phyloP scores from a whole-genome alignment of 1,284 basidiomycete species.

The Dichomitus squalens region DNA sequence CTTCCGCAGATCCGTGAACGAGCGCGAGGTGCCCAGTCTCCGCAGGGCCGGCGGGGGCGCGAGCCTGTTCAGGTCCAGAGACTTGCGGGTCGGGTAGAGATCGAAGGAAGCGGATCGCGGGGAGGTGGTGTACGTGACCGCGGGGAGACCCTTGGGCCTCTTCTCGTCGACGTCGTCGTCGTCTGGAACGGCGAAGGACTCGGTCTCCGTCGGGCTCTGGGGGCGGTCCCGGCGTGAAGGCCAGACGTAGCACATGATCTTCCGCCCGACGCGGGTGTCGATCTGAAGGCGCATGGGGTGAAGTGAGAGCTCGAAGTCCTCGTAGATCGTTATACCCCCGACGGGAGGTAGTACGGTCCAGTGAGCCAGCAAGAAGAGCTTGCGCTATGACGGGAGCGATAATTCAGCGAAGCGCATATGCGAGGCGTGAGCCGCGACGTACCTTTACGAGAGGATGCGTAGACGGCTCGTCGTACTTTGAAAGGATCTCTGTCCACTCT shows the following conservation, averaged over 20 bases:
- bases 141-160: slow-evolving; percentile 17
- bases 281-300: slow-evolving; percentile 90
- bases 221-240: slow-evolving; percentile 58
- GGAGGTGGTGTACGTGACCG: slow-evolving; percentile 20
- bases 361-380: slow-evolving; percentile 69
- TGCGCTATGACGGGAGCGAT: slow-evolving; percentile 43
- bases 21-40: slow-evolving; percentile 61
- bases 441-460: slow-evolving; percentile 73
- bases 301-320: slow-evolving; percentile 80
- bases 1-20: slow-evolving; percentile 68
- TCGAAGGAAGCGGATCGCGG: slow-evolving; percentile 32
- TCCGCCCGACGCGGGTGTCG: slow-evolving; percentile 80
- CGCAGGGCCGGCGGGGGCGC: slow-evolving; percentile 41
- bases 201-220: slow-evolving; percentile 31
- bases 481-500: slow-evolving; percentile 87
- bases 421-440: slow-evolving; percentile 19
- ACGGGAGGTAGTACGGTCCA: slow-evolving; percentile 89
- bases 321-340: slow-evolving; percentile 92
- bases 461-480: slow-evolving; percentile 69
- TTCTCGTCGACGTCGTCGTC: neutral
- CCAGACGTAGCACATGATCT: slow-evolving; percentile 92
- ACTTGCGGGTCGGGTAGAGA: slow-evolving; percentile 25
- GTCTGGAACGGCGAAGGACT: slow-evolving; percentile 21
- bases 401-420: neutral
- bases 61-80: slow-evolving; percentile 28